Base-by-base conservation (phyloP, 441 rosid species). In the Kokia cookei region DNA sequence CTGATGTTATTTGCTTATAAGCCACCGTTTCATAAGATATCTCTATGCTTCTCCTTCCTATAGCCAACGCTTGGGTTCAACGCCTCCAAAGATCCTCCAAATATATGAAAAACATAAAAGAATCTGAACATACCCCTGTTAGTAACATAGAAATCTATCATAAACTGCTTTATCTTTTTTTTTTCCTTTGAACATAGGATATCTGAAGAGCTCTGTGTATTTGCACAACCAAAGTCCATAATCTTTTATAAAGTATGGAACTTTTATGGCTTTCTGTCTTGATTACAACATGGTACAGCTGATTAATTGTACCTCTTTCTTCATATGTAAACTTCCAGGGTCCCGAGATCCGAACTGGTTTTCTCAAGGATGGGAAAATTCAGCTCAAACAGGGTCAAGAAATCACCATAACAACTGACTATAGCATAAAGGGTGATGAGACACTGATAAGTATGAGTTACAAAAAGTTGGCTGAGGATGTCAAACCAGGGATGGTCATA, bases 341-440 rank as follows among this genome's bases (percentile, higher is more conserved):
- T 67, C 99, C 99, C 0, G 99, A 95, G 82, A 95, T 95, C 81
- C 93, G 98, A 75, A 95, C 99, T 7, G 98, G 99, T 27, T 95
- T 95, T 80, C 78, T 95, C 68, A 88, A 91, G 84, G 97, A 90
- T 75, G 95, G 86, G 53, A 91, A 91, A 70, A 73, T 95, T 67
- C 95, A 88, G 69, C 81, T 95, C 66, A 89, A 77, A 67, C 92
- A 84, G 70, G 97, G 98, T 63, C 94, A 90, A 74, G 94, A 93
- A 71, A 91, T 95, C 77, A 90, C 91, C 60, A 82, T 95, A 62
- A 84, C 97, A 3, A 93, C 99, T 5, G 96, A 95, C 54, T 95
- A 93, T 57, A 80, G 65, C 80, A 78, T 91, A 42, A 82, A 93
- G 86, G 99, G 99, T 24, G 92, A 93, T 40, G 87, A 85, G 74